Base-by-base conservation (phyloP, 225 moss, liverwort and hornwort species). In the Climacium dendroides region DNA sequence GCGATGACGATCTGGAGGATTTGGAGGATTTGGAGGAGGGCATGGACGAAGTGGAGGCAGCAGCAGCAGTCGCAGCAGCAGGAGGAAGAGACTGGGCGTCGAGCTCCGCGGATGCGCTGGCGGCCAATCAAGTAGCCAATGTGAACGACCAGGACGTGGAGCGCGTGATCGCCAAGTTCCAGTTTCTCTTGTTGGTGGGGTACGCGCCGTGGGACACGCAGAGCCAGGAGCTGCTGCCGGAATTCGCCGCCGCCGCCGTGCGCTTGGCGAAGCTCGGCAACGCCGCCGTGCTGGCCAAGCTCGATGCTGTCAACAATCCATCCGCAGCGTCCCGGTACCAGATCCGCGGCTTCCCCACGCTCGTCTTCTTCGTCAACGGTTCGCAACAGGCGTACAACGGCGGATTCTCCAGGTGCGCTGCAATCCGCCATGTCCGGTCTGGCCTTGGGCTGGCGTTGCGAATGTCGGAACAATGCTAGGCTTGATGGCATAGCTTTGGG, bases 191-290 rank as follows among this genome's bases (percentile, higher is more conserved):
- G 78, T 34, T 99, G 88, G 32, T 97, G 86, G 97, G 96, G 43
- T 99, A 94, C 67, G 99, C 99, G 23, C 93, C 99, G 39, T 99
- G 99, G 99, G 97, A 97, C 86, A 93, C 93, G 41, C 96, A 92
- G 86, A 97, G 99, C 88, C 95, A 96, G 74, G 87, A 83, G 55
- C 89, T 96, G 12, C 94, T 97, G 81, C 93, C 95, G 37, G 91
- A 95, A 82, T 97, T 95, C 86, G 96, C 99, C 20, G 92, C 90
- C 29, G 92, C 92, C 18, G 90, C 89, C 47, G 58, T 61, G 60
- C 82, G 71, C 45, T 66, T 92, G 89, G 45, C 82, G 24, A 74
- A 89, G n/a, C 91, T 88, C 62, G 93, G 92, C 25, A 97, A 93
- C 74, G 60, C 88, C 19, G 92, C 87, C 15, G 86, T 93, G 84